Evolutionary conservation across 2,329 filamentous ascomycete species (phyloP), one percentile per base, ranked within the genome.

Genomic region (Fragosphaeria purpurea): DNA sequence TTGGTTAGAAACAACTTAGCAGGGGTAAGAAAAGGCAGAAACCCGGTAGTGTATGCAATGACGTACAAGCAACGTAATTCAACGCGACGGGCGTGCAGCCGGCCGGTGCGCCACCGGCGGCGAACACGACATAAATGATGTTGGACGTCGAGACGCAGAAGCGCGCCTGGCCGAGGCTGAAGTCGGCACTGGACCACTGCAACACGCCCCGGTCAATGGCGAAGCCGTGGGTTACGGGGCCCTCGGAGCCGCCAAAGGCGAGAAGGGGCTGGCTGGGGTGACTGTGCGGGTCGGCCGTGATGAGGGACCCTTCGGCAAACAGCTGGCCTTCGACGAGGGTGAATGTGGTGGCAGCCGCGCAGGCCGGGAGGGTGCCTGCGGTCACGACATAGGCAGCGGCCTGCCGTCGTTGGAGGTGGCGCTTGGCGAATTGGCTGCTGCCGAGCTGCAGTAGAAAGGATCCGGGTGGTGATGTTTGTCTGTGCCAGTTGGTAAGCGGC

Each of bases 131-230:
- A 10, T 43, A 13, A 7, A 48, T 22, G 5, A 11, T n/a, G 22
- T 44, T 38, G 47, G 13, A 11, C 5, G 13, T n/a, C 10, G 47
- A 43, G 32, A 48, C 11, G 47, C 47, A 48, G 41, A 48, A 48
- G 11, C 41, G 33, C 9, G 47, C 47, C 1, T 32, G 31, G 47
- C 40, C 34, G 33, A 32, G 33, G 13, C 38, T 11, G 12, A 43
- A 43, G 7, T 37, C 11, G 35, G 35, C 35, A 3, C 11, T 7
- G 10, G 41, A 37, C 47, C 47, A 48, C 13, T 48, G 47, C 41
- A 48, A 41, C 10, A 34, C n/a, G 40, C 47, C 47, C 33, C 34
- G 30, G 9, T 13, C 34, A 34, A 48, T 9, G 6, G 34, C 22
- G 34, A 48, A 48, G 47, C 40, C 47, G 33, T 8, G 37, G 34